These are phyloP conservation scores for Mucor velutinosus DNA, from an alignment of 371 early-diverging fungal genomes.

Conservation along the genomic window DNA sequence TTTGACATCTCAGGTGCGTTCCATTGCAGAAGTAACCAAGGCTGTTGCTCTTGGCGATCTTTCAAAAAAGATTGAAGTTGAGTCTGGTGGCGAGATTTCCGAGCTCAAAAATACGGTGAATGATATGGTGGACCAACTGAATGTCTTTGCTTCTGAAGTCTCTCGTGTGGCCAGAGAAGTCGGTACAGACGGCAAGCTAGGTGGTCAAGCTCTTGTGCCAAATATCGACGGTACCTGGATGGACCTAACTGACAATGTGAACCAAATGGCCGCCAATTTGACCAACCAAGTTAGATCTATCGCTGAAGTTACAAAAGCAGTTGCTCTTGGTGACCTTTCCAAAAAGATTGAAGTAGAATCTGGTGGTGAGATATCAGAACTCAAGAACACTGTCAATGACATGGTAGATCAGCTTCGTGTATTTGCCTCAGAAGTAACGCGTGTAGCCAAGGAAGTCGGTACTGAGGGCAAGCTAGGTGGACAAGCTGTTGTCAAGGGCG, in stretches of 20 bases:
- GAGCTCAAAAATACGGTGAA: constrained; percentile 38
- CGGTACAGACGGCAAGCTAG: constrained; percentile 40
- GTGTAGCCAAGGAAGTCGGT: too few relatives aligned
- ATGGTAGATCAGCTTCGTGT: constrained; percentile 34
- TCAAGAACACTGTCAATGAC: constrained; percentile 29
- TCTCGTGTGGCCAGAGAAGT: constrained; percentile 43
- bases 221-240: constrained; percentile 47
- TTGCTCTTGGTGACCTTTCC: constrained; percentile 33
- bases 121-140: constrained; percentile 42
- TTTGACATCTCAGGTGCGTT: constrained; percentile 58
- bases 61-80: constrained; percentile 36
- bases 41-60: constrained; percentile 36
- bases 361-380: constrained; percentile 30
- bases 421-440: constrained; percentile 55
- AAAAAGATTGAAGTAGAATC: constrained; percentile 36
- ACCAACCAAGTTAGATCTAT: constrained; percentile 35
- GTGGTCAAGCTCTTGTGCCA: constrained; percentile 45
- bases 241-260: constrained; percentile 42
- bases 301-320: constrained; percentile 33
- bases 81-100: constrained; percentile 35
- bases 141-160: constrained; percentile 45
- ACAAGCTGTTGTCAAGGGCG: constrained; percentile 45
- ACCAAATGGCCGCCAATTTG: constrained; percentile 36
- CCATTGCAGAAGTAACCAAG: constrained; percentile 37
- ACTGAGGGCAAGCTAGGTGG: too few relatives aligned